Conservation (phyloP, 2,329 filamentous ascomycete species). For the Teratosphaeria zuluensis region DNA sequence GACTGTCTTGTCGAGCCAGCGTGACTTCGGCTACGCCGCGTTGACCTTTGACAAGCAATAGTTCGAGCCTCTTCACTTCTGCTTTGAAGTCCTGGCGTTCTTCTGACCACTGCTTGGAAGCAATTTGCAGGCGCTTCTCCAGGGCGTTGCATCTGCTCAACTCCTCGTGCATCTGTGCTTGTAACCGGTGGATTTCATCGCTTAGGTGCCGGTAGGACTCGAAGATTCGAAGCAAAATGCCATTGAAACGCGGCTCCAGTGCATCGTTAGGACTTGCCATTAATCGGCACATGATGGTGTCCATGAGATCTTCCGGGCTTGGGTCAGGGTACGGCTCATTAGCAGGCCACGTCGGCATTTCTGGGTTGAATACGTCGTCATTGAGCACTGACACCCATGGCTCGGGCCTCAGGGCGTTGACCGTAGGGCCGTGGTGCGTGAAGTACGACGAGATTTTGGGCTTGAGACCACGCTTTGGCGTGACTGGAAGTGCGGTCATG, state of each 20-base stretch:
- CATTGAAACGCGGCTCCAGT: conserved; percentile 26
- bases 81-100: conserved; percentile 28
- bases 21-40: conserved; percentile 33
- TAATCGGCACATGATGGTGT: conserved; percentile 22
- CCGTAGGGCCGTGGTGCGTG: conserved; percentile 20
- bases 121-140: conserved; percentile 16
- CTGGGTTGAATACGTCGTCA: conserved; percentile 13
- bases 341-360: conserved; percentile 18
- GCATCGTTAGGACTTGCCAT: conserved; percentile 19
- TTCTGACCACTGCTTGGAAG: conserved; percentile 24
- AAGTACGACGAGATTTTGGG: conserved; percentile 33
- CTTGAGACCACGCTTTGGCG: conserved; percentile 26
- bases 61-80: conserved; percentile 36
- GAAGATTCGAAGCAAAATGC: conserved; percentile 32
- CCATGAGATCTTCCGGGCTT: conserved; percentile 20
- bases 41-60: conserved; percentile 32
- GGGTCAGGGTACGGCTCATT: conserved; percentile 19
- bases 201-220: conserved; percentile 31
- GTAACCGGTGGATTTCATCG: conserved; percentile 25
- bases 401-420: conserved; percentile 5
- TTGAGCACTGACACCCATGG: conserved; percentile 10
- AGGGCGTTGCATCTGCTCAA: conserved; percentile 11
- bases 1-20: conserved; percentile 32
- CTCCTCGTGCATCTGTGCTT: conserved; percentile 21
- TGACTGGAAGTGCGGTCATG: conserved; percentile 18